These are phyloP conservation scores for Zygotorulaspora mrakii DNA, from an alignment of 1,139 yeast genomes.

Conservation along the genomic window DNA sequence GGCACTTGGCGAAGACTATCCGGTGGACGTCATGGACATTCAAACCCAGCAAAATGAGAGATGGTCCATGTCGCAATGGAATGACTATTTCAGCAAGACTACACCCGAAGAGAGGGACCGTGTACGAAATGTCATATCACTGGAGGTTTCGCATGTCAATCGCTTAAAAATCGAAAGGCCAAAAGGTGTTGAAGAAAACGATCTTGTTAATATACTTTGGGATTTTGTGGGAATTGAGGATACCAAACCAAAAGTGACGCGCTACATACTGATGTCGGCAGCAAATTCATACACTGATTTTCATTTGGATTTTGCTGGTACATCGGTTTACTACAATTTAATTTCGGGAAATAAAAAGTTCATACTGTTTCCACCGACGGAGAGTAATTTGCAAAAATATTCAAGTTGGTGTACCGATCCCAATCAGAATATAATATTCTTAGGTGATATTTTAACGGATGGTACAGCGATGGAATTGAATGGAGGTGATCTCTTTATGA, in stretches of 20 bases:
- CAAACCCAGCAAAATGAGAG: conserved; percentile 63
- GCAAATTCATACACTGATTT: conserved; percentile 79
- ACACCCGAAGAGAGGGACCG: conserved; percentile 49
- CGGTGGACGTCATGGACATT: conserved; percentile 87
- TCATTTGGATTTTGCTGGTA: conserved; percentile 89
- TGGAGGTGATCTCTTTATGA: conserved; percentile 72
- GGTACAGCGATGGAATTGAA: conserved; percentile 64
- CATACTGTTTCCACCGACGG: conserved; percentile 74
- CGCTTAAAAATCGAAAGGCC: conserved; percentile 58
- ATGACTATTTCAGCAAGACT: conserved; percentile 57
- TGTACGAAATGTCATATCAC: conserved; percentile 72
- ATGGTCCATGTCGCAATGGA: conserved; percentile 76
- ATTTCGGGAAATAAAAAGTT: conserved; percentile 70
- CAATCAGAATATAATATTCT: conserved; percentile 51
- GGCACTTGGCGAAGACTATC: conserved; percentile 57
- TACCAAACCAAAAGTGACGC: conserved; percentile 67
- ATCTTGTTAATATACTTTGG: conserved; percentile 72
- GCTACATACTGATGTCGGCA: conserved; percentile 84
- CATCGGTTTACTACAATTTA: conserved; percentile 84
- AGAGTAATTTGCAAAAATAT: conserved; percentile 55
- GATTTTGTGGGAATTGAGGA: conserved; percentile 16
- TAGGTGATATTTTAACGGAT: conserved; percentile 47
- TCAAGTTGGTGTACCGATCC: conserved; percentile 71
- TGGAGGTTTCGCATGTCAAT: conserved; percentile 64
- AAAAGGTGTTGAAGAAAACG: conserved; percentile 58